Percentiles rank a stretch among this genome's conserved stretches.
phyloP scores from a whole-genome alignment of 768 basidiomycete genomes.

The Termitomyces heimii region DNA sequence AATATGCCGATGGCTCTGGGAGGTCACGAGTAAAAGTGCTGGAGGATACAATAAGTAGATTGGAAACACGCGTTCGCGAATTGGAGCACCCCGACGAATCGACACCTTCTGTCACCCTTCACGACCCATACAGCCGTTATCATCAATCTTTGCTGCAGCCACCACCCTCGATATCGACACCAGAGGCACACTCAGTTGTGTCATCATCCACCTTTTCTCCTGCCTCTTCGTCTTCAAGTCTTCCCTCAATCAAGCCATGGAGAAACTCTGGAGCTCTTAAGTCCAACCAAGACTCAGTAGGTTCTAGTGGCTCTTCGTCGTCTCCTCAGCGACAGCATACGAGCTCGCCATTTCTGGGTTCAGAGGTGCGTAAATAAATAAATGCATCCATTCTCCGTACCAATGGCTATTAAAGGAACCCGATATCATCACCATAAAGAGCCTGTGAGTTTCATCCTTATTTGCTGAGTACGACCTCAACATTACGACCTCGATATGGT shows the following conservation, averaged over 20 bases:
- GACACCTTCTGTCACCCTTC: conserved; percentile 41
- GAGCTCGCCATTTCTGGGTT: conserved; percentile 30
- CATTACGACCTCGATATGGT: conserved; percentile 4
- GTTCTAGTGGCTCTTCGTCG: conserved; percentile 35
- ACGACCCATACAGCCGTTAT: conserved; percentile 40
- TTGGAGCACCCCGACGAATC: conserved; percentile 46
- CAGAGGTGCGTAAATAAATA: conserved; percentile 26
- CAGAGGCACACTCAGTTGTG: conserved; percentile 22
- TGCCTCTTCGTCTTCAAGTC: conserved; percentile 38
- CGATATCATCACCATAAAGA: conserved; percentile 28
- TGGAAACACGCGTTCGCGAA: conserved; percentile 53
- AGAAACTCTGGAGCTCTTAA: conserved; percentile 28
- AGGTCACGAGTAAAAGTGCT: conserved; percentile 55
- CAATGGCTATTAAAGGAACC: conserved; percentile 28
- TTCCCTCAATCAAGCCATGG: conserved; percentile 41
- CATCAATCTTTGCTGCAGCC: conserved; percentile 26
- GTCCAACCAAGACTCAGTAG: conserved; percentile 35
- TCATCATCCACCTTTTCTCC: conserved; percentile 39
- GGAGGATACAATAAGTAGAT: conserved; percentile 50
- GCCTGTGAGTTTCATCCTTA: conserved; percentile 24
- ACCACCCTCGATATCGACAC: conserved; percentile 25
- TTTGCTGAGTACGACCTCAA: neutral
- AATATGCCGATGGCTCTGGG: conserved; percentile 61
- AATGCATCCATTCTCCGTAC: neutral
- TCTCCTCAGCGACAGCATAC: conserved; percentile 30